These are phyloP conservation scores for Ramalina intermedia DNA, from an alignment of 495 filamentous ascomycete species.

Conservation along the genomic window DNA sequence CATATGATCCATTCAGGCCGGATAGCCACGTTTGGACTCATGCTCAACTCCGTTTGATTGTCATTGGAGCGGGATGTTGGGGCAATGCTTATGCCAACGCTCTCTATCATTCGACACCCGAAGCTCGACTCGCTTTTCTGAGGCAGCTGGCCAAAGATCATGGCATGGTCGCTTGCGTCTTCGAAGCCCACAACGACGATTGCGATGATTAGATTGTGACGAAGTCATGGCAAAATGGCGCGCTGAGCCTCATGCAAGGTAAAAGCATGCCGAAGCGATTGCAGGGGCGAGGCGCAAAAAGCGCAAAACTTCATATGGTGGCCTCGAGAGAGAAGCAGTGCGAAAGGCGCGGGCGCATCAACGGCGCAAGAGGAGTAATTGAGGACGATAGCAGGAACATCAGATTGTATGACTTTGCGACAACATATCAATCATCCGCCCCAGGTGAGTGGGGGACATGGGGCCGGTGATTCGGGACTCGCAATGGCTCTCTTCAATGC, in stretches of 20 bases:
- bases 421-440: slow-evolving; percentile 5
- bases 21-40: not conserved
- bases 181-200: slow-evolving; percentile 79
- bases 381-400: slow-evolving; percentile 45
- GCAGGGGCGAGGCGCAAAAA: slow-evolving; percentile 52
- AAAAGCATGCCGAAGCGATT: slow-evolving; percentile 15
- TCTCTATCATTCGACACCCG: slow-evolving; percentile 37
- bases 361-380: slow-evolving; percentile 77
- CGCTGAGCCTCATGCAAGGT: not conserved
- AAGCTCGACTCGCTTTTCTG: slow-evolving; percentile 36
- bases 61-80: slow-evolving; percentile 80
- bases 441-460: slow-evolving; percentile 39
- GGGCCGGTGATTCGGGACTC: slow-evolving; percentile 78
- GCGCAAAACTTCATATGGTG: slow-evolving; percentile 84
- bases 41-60: slow-evolving; percentile 35
- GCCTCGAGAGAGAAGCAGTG: slow-evolving; percentile 80
- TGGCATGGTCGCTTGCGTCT: slow-evolving; percentile 93
- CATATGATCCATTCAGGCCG: not conserved
- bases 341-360: slow-evolving; percentile 64
- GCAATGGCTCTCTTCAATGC: slow-evolving; percentile 66
- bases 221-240: slow-evolving; percentile 66
- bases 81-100: slow-evolving; percentile 63
- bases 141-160: slow-evolving; percentile 37
- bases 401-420: slow-evolving; percentile 28
- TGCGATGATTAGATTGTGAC: slow-evolving; percentile 85